Conservation (phyloP, 2,329 filamentous ascomycete genomes). For the Fusarium sp. region DNA sequence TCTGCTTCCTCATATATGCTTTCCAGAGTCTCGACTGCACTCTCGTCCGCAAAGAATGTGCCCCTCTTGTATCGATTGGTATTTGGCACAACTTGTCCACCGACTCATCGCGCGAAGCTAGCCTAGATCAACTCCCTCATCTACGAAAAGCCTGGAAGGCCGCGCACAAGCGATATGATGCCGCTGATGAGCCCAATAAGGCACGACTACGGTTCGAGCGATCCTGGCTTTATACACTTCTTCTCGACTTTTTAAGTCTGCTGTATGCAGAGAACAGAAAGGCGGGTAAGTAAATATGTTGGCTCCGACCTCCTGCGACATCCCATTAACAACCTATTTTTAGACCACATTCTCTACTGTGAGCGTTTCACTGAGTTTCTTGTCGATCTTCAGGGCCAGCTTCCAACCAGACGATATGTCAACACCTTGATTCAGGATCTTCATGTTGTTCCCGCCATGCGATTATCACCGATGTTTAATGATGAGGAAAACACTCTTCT, state of each 20-base stretch:
- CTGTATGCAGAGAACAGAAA: slow-evolving; percentile 67
- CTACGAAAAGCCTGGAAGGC: slow-evolving; percentile 92
- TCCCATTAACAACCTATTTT: slow-evolving; percentile 25
- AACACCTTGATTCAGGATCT: slow-evolving; percentile 88
- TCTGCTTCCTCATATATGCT: slow-evolving; percentile 87
- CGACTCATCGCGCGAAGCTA: slow-evolving; percentile 75
- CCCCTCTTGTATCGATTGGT: slow-evolving; percentile 90
- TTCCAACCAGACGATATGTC: slow-evolving; percentile 92
- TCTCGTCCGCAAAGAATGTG: slow-evolving; percentile 94
- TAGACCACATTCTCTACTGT: slow-evolving; percentile 80
- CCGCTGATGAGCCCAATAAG: slow-evolving; percentile 81
- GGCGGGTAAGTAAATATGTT: slow-evolving; percentile 48
- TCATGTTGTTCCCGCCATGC: slow-evolving; percentile 80
- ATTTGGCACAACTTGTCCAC: slow-evolving; percentile 94
- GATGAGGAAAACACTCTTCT: slow-evolving; percentile 78
- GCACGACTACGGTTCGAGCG: slow-evolving; percentile 87
- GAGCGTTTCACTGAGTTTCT: slow-evolving; percentile 94
- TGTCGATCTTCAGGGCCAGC: slow-evolving; percentile 88
- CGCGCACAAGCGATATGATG: slow-evolving; percentile 83
- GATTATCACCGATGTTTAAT: slow-evolving; percentile 79
- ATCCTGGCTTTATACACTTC: slow-evolving; percentile 88
- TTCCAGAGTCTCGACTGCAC: slow-evolving; percentile 93
- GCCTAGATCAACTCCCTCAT: slow-evolving; percentile 76
- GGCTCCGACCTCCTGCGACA: neutral
- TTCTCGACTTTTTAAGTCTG: slow-evolving; percentile 81